Evolutionary conservation across 768 basidiomycete species (phyloP).

Genomic region (Amanita molliuscula): DNA sequence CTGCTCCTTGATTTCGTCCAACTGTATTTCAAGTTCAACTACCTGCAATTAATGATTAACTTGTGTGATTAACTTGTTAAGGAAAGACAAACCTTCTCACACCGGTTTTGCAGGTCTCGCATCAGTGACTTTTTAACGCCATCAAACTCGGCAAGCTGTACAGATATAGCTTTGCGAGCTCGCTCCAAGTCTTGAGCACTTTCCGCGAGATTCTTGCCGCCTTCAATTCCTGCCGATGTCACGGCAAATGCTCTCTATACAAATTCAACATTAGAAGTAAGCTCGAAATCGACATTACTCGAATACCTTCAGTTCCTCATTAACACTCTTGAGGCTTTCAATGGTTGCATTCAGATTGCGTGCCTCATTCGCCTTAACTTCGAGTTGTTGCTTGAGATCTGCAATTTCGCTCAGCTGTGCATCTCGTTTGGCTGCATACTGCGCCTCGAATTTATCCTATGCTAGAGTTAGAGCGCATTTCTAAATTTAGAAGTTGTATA

Average conservation of each 20-base stretch:
- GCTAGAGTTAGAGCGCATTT: slow-evolving; percentile 11
- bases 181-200: slow-evolving; percentile 96
- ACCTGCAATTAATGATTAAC: slow-evolving; percentile 44
- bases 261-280: slow-evolving; percentile 4
- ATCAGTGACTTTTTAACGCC: slow-evolving; percentile 98
- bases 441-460: slow-evolving; percentile 88
- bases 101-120: slow-evolving; percentile 97
- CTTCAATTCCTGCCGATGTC: slow-evolving; percentile 94
- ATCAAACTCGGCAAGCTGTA: slow-evolving; percentile 98
- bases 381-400: slow-evolving; percentile 86
- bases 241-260: slow-evolving; percentile 89
- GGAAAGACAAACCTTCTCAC: slow-evolving; percentile 73
- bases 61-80: slow-evolving; percentile 8
- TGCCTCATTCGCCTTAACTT: slow-evolving; percentile 74
- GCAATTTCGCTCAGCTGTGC: slow-evolving; percentile 75
- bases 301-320: slow-evolving; percentile 93
- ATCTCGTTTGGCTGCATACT: slow-evolving; percentile 89
- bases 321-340: slow-evolving; percentile 90
- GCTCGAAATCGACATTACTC: neutral
- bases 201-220: slow-evolving; percentile 93
- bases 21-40: slow-evolving; percentile 96
- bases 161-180: slow-evolving; percentile 91
- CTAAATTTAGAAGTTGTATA: slow-evolving; percentile 12
- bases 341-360: slow-evolving; percentile 76
- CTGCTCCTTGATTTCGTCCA: slow-evolving; percentile 98